Evolutionary conservation across 306 rosid species (phyloP).

Genomic region (Corylus avellana): DNA sequence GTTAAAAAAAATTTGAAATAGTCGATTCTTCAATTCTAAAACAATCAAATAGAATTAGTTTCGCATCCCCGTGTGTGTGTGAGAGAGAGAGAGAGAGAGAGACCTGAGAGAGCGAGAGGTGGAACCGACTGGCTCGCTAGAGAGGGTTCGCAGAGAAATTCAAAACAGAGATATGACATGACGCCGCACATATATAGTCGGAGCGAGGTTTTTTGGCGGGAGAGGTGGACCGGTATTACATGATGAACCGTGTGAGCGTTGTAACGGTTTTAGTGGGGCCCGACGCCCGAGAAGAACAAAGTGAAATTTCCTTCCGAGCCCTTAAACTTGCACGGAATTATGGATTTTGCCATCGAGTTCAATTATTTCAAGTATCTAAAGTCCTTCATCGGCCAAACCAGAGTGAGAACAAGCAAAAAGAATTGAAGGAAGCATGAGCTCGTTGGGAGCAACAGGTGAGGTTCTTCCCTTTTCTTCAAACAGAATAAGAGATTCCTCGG

Average conservation of each 20-base stretch:
- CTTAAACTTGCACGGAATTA: background rate
- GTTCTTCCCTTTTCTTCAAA: constrained; percentile 21
- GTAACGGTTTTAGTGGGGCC: background rate
- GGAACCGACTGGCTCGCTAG: background rate
- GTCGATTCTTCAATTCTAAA: constrained; percentile 11
- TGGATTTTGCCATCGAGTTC: background rate
- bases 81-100: background rate
- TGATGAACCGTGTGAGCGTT: background rate
- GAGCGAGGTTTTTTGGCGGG: constrained; percentile 28
- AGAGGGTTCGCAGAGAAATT: constrained; percentile 10
- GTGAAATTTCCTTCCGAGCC: background rate
- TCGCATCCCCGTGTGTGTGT: background rate
- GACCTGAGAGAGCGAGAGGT: constrained; percentile 26
- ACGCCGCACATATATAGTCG: constrained; percentile 10
- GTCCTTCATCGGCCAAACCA: constrained; percentile 15
- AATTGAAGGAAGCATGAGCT: constrained; percentile 17
- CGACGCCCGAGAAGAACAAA: background rate
- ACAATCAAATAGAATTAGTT: background rate
- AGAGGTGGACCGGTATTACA: background rate
- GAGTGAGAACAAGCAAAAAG: constrained; percentile 26
- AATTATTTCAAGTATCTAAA: constrained; percentile 2
- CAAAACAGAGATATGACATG: constrained; percentile 4
- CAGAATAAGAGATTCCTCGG: constrained; percentile 7
- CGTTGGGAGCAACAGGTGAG: constrained; percentile 15
- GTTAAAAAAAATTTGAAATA: background rate